Evolutionary conservation across 163 green algal species (phyloP).

Genomic region (Chlorella variabilis): DNA sequence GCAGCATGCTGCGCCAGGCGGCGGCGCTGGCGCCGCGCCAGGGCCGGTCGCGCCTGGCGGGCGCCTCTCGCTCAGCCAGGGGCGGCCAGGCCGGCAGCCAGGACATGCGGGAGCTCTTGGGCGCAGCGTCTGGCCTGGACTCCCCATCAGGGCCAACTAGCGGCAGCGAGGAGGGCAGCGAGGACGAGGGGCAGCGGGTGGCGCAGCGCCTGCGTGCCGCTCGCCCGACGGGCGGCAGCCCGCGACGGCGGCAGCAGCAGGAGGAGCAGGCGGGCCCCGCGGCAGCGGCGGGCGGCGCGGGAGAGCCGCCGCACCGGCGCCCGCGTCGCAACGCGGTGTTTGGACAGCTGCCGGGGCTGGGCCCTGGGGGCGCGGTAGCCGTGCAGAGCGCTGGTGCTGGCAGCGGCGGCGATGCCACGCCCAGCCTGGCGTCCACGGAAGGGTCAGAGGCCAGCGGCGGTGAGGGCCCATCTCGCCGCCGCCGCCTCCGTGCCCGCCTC

Average conservation of each 20-base stretch:
- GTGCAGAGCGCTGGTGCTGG: neutral
- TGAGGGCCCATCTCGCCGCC: too few relatives aligned
- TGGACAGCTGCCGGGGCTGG: slow-evolving; percentile 18
- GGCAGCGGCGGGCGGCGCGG: neutral
- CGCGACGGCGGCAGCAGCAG: neutral
- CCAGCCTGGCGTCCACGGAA: too few relatives aligned
- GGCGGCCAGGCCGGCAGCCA: neutral
- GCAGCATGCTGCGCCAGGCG: neutral
- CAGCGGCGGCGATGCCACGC: too few relatives aligned
- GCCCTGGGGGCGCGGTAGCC: too few relatives aligned
- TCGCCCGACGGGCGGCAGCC: neutral
- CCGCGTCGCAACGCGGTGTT: slow-evolving; percentile 22
- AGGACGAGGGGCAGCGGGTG: neutral
- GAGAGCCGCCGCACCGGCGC: neutral
- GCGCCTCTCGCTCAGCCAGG: neutral
- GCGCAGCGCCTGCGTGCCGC: neutral
- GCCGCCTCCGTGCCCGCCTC: too few relatives aligned
- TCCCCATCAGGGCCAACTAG: neutral
- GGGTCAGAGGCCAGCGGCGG: too few relatives aligned
- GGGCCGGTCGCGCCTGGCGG: neutral
- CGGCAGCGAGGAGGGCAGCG: neutral
- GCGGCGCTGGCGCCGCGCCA: neutral
- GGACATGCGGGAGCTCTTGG: neutral
- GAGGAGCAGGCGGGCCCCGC: neutral
- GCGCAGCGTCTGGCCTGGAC: too few relatives aligned